phyloP scores from a whole-genome alignment of 2,329 filamentous ascomycete genomes.

The Cercospora sp. region DNA sequence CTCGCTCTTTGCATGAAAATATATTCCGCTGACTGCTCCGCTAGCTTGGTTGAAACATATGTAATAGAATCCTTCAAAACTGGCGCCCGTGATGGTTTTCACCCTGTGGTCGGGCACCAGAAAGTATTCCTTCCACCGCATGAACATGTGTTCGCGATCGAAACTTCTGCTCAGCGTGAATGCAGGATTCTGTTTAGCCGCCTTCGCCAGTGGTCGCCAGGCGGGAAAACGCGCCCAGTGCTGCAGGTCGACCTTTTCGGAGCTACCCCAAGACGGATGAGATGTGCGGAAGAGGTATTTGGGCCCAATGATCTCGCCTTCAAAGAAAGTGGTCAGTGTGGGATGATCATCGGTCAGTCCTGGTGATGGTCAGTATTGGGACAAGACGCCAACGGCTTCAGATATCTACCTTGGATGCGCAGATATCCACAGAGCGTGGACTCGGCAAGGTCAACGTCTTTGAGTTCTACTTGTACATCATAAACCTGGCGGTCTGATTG shows the following conservation, averaged over 20 bases:
- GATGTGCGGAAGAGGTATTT: constrained; percentile 93
- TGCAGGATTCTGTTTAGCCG: constrained; percentile 56
- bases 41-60: constrained; percentile 95
- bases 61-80: constrained; percentile 98
- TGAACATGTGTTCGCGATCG: constrained; percentile 88
- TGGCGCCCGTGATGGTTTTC: constrained; percentile 85
- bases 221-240: constrained; percentile 92
- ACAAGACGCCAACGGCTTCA: neutral
- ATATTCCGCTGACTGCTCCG: constrained; percentile 87
- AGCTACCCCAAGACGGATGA: constrained; percentile 88
- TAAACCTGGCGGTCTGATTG: constrained; percentile 91
- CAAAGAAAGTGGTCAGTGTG: constrained; percentile 96
- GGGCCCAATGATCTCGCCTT: constrained; percentile 93
- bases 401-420: constrained; percentile 78
- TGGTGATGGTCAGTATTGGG: constrained; percentile 43
- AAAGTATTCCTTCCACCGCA: constrained; percentile 99
- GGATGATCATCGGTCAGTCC: constrained; percentile 93
- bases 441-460: constrained; percentile 91
- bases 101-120: constrained; percentile 93
- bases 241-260: constrained; percentile 83
- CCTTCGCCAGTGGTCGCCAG: constrained; percentile 74
- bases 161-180: constrained; percentile 67
- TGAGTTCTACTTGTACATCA: constrained; percentile 95
- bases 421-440: constrained; percentile 95
- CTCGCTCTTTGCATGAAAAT: constrained; percentile 97